Percentiles rank a stretch among this genome's conserved stretches.
Evolutionary conservation across 2,329 filamentous ascomycete species (phyloP).

Genomic region (Epichloe uncinata): DNA sequence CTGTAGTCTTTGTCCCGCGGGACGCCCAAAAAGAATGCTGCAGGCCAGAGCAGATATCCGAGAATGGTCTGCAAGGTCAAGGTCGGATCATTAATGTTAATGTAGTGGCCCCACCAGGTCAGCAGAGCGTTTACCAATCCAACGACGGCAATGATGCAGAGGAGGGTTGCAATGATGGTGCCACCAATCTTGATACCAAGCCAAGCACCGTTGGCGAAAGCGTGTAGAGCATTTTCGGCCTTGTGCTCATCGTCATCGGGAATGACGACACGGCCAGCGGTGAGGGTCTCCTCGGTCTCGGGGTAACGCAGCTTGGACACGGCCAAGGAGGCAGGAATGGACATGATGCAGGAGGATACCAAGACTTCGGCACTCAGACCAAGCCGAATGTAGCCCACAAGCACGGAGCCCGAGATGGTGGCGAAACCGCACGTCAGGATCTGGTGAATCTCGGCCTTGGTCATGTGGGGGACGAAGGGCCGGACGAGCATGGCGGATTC

Average conservation of each 20-base stretch:
- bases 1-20: conserved; percentile 45
- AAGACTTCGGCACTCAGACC: conserved; percentile 76
- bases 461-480: conserved; percentile 75
- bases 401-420: conserved; percentile 77
- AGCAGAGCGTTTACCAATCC: conserved; percentile 63
- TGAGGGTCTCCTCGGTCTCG: conserved; percentile 75
- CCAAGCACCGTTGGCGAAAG: conserved; percentile 76
- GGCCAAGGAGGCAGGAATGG: conserved; percentile 79
- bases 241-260: conserved; percentile 66
- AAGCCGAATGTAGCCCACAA: conserved; percentile 74
- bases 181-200: conserved; percentile 76
- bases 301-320: conserved; percentile 84
- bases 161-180: conserved; percentile 66
- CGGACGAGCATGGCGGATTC: conserved; percentile 88
- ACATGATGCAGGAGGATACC: conserved; percentile 90
- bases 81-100: conserved; percentile 56
- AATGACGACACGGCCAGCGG: conserved; percentile 66
- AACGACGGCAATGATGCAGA: conserved; percentile 71
- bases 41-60: conserved; percentile 64
- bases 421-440: conserved; percentile 88
- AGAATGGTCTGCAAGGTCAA: conserved; percentile 61
- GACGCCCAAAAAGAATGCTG: conserved; percentile 71
- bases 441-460: conserved; percentile 78
- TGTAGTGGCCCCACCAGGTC: conserved; percentile 72
- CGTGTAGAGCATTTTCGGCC: conserved; percentile 70